Conservation (phyloP, 1,284 basidiomycete species). For the Coniferiporia weirii region DNA sequence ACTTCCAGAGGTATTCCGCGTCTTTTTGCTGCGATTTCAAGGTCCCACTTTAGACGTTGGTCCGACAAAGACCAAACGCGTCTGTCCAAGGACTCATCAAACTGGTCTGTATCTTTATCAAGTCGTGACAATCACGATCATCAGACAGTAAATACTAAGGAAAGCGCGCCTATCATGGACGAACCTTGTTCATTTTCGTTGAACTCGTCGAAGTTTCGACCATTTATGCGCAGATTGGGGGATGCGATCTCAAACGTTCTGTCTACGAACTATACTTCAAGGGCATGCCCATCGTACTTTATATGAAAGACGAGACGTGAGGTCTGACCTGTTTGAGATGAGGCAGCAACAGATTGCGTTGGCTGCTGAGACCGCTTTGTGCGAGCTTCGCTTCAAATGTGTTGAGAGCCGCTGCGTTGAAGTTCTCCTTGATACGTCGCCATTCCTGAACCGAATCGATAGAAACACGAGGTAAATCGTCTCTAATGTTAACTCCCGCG, state of each 20-base stretch:
- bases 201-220: conserved; percentile 66
- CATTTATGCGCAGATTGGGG: conserved; percentile 74
- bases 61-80: conserved; percentile 66
- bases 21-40: conserved; percentile 56
- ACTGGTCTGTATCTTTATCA: conserved; percentile 60
- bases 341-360: conserved; percentile 41
- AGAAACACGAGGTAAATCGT: conserved; percentile 61
- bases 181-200: conserved; percentile 51
- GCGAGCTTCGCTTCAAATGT: conserved; percentile 41
- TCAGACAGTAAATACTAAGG: background rate
- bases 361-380: conserved; percentile 29
- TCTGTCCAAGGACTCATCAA: conserved; percentile 75
- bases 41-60: conserved; percentile 63
- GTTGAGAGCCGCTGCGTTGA: conserved; percentile 38
- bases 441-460: conserved; percentile 59
- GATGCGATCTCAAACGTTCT: conserved; percentile 57
- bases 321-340: conserved; percentile 45
- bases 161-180: conserved; percentile 13
- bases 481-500: conserved; percentile 25
- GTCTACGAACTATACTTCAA: conserved; percentile 47
- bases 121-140: background rate
- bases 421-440: conserved; percentile 50
- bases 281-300: background rate
- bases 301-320: background rate
- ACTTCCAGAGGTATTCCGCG: conserved; percentile 52